phyloP scores from a whole-genome alignment of 352 stramenopile genomes.

The Phytophthora constricta region DNA sequence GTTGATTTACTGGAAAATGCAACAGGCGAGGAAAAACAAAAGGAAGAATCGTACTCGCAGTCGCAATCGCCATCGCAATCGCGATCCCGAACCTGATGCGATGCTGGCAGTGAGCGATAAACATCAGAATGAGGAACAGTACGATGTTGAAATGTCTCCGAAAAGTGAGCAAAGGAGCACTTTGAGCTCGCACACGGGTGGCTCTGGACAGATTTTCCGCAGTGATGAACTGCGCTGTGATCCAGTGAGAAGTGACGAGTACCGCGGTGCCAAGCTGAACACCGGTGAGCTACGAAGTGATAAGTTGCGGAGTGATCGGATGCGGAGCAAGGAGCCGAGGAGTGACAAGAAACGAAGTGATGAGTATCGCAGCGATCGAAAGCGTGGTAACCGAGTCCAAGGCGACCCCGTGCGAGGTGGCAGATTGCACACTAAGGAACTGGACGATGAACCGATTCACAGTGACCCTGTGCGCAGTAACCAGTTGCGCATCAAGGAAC shows the following conservation, averaged over 20 bases:
- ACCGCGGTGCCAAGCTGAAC: constrained; percentile 6
- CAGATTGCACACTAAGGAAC: constrained; percentile 27
- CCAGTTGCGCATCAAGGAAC: not conserved
- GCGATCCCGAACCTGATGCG: constrained; percentile 17
- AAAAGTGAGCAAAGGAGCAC: constrained; percentile 27
- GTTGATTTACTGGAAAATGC: constrained; percentile 36
- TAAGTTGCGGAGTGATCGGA: not conserved
- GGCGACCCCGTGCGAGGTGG: not conserved
- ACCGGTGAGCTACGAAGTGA: not conserved
- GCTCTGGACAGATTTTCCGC: constrained; percentile 22
- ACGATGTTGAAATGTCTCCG: constrained; percentile 36
- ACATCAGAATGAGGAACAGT: constrained; percentile 32
- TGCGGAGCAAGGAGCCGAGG: not conserved
- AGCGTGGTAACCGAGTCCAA: constrained; percentile 9
- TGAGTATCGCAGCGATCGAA: constrained; percentile 18
- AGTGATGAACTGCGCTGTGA: constrained; percentile 33
- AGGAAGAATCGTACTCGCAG: not conserved
- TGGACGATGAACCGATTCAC: constrained; percentile 20
- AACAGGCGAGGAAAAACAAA: constrained; percentile 25
- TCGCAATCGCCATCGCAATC: not conserved
- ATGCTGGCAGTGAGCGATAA: constrained; percentile 40
- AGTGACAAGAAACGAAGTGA: constrained; percentile 20
- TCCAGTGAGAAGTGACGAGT: constrained; percentile 22
- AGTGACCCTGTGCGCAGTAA: constrained; percentile 28
- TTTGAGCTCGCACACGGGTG: constrained; percentile 23